A percentile compares a stretch with the other conserved stretches of the same genome.
Conservation (phyloP, 106 monocot genomes). For the Platanthera guangdongensis region DNA sequence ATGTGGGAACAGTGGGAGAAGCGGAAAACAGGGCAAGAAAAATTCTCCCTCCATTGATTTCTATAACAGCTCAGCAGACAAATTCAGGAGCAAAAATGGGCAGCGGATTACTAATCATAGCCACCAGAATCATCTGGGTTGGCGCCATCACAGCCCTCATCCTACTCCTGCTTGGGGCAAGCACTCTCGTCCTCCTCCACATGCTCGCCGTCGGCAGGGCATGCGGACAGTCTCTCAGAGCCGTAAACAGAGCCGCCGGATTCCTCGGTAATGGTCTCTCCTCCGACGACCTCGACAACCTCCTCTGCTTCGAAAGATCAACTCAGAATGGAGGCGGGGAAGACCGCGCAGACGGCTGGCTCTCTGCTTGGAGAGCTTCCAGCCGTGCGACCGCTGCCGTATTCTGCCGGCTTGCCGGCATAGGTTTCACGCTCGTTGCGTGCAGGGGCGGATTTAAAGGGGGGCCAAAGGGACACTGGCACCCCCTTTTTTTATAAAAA, state of each 20-base stretch:
- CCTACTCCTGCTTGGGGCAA: conserved; percentile 25
- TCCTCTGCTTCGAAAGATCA: conserved; percentile 30
- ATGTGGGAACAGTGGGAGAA: background rate
- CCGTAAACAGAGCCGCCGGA: background rate
- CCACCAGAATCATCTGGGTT: conserved; percentile 7
- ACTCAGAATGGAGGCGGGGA: background rate
- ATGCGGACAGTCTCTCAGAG: conserved; percentile 4
- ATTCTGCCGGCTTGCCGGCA: conserved; percentile 45
- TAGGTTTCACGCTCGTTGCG: conserved; percentile 46
- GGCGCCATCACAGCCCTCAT: conserved; percentile 15
- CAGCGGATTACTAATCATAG: background rate
- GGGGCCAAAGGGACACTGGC: too few species aligned
- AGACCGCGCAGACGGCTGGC: conserved; percentile 22
- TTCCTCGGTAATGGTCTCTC: conserved; percentile 17
- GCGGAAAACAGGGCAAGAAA: background rate
- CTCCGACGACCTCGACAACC: conserved; percentile 34
- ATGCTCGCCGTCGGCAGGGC: conserved; percentile 25
- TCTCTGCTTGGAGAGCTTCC: conserved; percentile 50
- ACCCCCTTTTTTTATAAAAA: too few species aligned
- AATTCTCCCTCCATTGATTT: background rate
- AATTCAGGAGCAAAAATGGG: background rate
- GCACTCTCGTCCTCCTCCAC: conserved; percentile 24
- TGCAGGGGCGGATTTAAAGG: too few species aligned
- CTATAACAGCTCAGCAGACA: too few species aligned
- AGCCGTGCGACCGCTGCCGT: conserved; percentile 35